A percentile compares a stretch with the other conserved stretches of the same genome.
Evolutionary conservation across 345 rosid genomes (phyloP).

Genomic region (Adansonia digitata): DNA sequence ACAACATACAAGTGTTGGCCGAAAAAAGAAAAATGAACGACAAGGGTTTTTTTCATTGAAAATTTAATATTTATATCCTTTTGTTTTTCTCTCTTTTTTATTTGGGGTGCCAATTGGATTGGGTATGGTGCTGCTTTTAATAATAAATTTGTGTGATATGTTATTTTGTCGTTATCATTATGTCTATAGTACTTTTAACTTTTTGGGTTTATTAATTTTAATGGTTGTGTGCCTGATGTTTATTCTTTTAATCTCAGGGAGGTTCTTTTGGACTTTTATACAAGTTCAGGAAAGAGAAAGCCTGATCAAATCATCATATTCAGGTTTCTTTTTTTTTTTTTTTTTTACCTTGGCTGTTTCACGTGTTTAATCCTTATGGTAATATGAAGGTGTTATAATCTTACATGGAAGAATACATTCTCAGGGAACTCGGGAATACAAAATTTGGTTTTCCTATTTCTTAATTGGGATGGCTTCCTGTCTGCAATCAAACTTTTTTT

Average conservation of each 20-base stretch:
- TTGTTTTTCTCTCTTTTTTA: background rate
- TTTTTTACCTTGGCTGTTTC: background rate
- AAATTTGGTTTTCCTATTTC: background rate
- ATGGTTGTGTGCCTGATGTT: background rate
- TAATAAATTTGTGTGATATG: background rate
- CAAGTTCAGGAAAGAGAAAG: conserved; percentile 70
- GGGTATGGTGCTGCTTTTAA: background rate
- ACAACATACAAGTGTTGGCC: background rate
- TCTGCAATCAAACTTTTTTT: background rate
- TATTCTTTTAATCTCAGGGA: conserved; percentile 45
- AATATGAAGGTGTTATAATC: background rate
- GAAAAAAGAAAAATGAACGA: too few species aligned
- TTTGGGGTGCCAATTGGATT: background rate
- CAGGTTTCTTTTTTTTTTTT: conserved; percentile 66
- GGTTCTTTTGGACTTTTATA: conserved; percentile 69
- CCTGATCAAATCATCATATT: conserved; percentile 86
- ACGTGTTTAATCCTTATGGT: background rate
- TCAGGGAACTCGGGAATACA: background rate
- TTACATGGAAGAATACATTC: background rate
- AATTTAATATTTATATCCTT: background rate
- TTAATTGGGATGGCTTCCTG: background rate
- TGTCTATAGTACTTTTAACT: background rate
- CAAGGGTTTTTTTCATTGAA: background rate
- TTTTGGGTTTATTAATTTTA: background rate
- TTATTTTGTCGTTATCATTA: background rate